Evolutionary conservation across 2,329 filamentous ascomycete genomes (phyloP).

Genomic region (Alternaria sp.): DNA sequence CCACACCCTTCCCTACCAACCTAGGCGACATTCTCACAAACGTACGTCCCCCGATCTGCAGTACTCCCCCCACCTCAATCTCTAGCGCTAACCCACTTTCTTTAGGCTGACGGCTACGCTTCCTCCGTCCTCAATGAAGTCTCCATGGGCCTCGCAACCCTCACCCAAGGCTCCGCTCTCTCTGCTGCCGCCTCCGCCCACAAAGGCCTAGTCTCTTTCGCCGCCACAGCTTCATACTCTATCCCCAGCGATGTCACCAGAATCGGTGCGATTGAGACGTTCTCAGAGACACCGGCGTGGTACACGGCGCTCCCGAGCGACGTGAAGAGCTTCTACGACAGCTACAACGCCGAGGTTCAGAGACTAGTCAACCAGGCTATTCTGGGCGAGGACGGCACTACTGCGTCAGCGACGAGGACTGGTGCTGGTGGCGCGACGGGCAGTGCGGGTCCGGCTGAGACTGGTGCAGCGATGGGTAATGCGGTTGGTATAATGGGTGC

Average conservation of each 20-base stretch:
- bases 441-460: constrained; percentile 8
- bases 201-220: constrained; percentile 31
- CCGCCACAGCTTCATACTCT: constrained; percentile 28
- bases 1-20: constrained; percentile 25
- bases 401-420: constrained; percentile 5
- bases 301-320: constrained; percentile 37
- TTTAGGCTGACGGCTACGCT: constrained; percentile 27
- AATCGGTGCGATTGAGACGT: constrained; percentile 23
- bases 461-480: constrained; percentile 16
- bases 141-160: constrained; percentile 21
- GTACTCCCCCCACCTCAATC: neutral
- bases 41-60: constrained; percentile 16
- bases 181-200: constrained; percentile 29
- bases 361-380: constrained; percentile 28
- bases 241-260: constrained; percentile 31
- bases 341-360: constrained; percentile 29
- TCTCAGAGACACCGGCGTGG: constrained; percentile 32
- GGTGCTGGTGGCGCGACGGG: constrained; percentile 5
- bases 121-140: constrained; percentile 26
- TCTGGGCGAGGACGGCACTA: constrained; percentile 19
- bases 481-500: constrained; percentile 25
- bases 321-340: constrained; percentile 37
- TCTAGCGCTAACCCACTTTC: neutral
- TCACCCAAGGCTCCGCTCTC: constrained; percentile 26
- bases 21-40: constrained; percentile 26